Base-by-base conservation (phyloP, 108 stramenopile species). In the Aurantiochytrium sp. region DNA sequence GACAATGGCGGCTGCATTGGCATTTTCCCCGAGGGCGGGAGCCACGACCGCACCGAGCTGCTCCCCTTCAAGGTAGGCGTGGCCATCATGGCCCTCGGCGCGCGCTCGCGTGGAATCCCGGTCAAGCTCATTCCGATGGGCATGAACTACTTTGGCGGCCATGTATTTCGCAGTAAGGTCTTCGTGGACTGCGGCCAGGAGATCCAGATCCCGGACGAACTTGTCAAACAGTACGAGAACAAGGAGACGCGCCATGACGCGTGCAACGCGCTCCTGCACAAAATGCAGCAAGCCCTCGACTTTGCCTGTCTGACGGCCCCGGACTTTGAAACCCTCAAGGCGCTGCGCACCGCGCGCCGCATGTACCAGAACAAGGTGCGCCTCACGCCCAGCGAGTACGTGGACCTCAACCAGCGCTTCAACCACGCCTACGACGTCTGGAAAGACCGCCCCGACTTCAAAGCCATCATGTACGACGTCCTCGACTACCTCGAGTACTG, bases 21-120 rank as follows among this genome's bases (percentile, higher is more conserved):
- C n/a, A 99, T 99, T 22, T 99, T 99, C 87, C 99, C 99, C 2
- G 99, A 99, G 89, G 99, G 98, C 4, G 99, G 99, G n/a, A 92
- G 91, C 68, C 99, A 99, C 90, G 99, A 99, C 88, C 90, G 97
- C 55, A 98, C 99, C 6, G 97, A 98, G 87, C 90, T 99, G 37
- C 91, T 99, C 10, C 99, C 99, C 2, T 94, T 99, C 73, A 99
- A 99, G 93, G 97, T 95, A 68, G 99, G 99, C 4, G 95, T 99
- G 39, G 97, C 98, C 21, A 87, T 98, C 34, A 98, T 99, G 92
- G 99, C 98, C 0, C 97, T 97, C 87, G 93, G 93, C 15, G 96
- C 94, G 24, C 32, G 37, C 21, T 27, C 27, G 42, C 42, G 73
- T 48, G 73, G 73, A 12, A 81, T 48, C 12, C 73, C 73, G 12